Conservation (phyloP, 768 basidiomycete genomes). For the Suillus sp. region DNA sequence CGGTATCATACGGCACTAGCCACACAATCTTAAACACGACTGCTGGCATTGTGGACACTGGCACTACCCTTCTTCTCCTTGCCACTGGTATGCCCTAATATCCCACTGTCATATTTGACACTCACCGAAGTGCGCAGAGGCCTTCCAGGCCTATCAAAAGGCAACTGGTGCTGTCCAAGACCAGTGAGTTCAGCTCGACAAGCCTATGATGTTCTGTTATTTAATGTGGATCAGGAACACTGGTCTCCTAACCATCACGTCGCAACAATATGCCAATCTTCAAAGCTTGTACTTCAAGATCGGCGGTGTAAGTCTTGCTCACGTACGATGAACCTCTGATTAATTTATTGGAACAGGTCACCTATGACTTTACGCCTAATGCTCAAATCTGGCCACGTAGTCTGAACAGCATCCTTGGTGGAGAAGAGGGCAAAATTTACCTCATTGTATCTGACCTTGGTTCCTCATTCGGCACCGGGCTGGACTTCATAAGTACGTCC, state of each 20-base stretch:
- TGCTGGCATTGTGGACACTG: conserved; percentile 48
- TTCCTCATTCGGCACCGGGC: conserved; percentile 50
- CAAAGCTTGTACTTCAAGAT: conserved; percentile 27
- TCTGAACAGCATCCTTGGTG: conserved; percentile 60
- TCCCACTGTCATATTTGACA: neutral
- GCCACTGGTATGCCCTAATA: conserved; percentile 36
- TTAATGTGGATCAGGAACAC: conserved; percentile 6
- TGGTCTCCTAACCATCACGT: conserved; percentile 27
- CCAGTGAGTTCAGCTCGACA: conserved; percentile 33
- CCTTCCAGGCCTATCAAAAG: conserved; percentile 55
- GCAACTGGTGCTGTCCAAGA: conserved; percentile 57
- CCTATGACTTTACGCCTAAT: conserved; percentile 59
- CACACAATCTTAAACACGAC: conserved; percentile 34
- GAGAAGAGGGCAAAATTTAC: conserved; percentile 52
- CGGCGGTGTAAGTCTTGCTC: conserved; percentile 25
- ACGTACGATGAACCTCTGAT: neutral
- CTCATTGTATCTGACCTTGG: conserved; percentile 60
- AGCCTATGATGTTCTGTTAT: neutral
- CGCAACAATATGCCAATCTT: conserved; percentile 22
- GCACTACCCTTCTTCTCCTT: conserved; percentile 51
- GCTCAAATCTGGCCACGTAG: conserved; percentile 73
- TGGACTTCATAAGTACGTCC: conserved; percentile 64
- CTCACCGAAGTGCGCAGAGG: conserved; percentile 38
- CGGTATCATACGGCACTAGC: conserved; percentile 33
- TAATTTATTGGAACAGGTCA: conserved; percentile 34